A percentile compares a stretch with the other conserved stretches of the same genome.
Evolutionary conservation across 2,329 filamentous ascomycete species (phyloP).

Genomic region (Talaromyces verruculosus): DNA sequence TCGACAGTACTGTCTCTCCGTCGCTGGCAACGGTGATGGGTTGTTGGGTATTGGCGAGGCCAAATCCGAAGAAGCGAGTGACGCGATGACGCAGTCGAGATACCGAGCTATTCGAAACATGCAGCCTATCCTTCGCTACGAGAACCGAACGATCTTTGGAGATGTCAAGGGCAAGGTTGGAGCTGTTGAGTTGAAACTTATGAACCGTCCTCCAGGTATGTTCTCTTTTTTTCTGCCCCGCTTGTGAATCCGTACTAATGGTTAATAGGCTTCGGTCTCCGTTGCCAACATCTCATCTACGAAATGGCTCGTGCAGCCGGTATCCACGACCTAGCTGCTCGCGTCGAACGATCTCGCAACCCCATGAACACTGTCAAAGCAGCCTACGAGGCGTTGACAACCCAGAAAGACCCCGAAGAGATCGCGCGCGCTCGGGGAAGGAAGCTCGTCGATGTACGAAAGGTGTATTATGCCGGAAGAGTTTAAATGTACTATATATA

Average conservation of each 20-base stretch:
- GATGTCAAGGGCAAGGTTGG: conserved; percentile 80
- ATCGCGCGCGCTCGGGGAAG: conserved; percentile 85
- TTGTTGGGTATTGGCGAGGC: conserved; percentile 85
- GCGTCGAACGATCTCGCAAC: conserved; percentile 82
- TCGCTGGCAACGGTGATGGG: conserved; percentile 85
- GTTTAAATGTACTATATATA: conserved; percentile 46
- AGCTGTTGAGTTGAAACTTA: conserved; percentile 80
- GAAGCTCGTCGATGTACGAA: conserved; percentile 93
- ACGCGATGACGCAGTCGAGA: conserved; percentile 70
- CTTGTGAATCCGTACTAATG: background rate
- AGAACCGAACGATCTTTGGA: conserved; percentile 87
- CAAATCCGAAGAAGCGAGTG: conserved; percentile 72
- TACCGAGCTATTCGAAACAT: conserved; percentile 86
- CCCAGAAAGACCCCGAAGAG: conserved; percentile 83
- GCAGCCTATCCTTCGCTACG: conserved; percentile 87
- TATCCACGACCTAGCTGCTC: conserved; percentile 80
- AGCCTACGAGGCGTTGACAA: conserved; percentile 75
- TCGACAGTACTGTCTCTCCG: conserved; percentile 70
- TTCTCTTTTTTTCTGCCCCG: conserved; percentile 21
- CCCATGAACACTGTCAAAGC: conserved; percentile 98
- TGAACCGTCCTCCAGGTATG: conserved; percentile 82
- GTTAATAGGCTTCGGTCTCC: conserved; percentile 79
- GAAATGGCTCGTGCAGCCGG: conserved; percentile 88
- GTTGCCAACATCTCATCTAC: conserved; percentile 86
- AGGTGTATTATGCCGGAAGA: conserved; percentile 91